Conservation (phyloP, 2,329 filamentous ascomycete genomes). For the Fusarium tuaranense region DNA sequence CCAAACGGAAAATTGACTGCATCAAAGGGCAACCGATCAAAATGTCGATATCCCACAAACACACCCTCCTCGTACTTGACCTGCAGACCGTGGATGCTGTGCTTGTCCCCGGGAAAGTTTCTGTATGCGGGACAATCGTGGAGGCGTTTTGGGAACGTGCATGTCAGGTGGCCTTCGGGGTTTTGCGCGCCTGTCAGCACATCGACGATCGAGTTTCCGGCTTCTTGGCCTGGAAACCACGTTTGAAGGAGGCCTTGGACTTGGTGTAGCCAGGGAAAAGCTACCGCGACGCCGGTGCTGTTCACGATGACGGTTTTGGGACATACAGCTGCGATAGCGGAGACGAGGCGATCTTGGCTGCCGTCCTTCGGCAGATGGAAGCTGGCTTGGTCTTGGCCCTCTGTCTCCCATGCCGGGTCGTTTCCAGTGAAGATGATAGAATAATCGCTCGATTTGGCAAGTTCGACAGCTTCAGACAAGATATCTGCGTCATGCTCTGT, state of each 20-base stretch:
- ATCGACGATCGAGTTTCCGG: constrained; percentile 75
- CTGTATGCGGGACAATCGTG: constrained; percentile 75
- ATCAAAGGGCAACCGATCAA: constrained; percentile 68
- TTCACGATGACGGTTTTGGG: constrained; percentile 71
- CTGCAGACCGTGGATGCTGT: constrained; percentile 58
- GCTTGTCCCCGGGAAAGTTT: constrained; percentile 65
- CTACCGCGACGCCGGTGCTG: constrained; percentile 72
- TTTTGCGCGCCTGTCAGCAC: constrained; percentile 73
- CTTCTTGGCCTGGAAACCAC: constrained; percentile 78
- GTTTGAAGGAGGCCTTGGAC: constrained; percentile 73
- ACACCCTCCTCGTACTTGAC: constrained; percentile 77
- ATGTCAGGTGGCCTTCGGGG: constrained; percentile 72
- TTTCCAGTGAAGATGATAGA: constrained; percentile 69
- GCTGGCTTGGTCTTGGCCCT: constrained; percentile 78
- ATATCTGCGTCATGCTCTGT: constrained; percentile 51
- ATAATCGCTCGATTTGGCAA: constrained; percentile 69
- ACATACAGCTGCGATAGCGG: constrained; percentile 67
- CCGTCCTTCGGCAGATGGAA: constrained; percentile 73
- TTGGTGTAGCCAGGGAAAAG: constrained; percentile 66
- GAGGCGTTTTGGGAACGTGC: constrained; percentile 69
- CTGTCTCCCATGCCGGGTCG: constrained; percentile 59
- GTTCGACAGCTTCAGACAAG: constrained; percentile 63
- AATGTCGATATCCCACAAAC: constrained; percentile 76
- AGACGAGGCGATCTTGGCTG: constrained; percentile 70
- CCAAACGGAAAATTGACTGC: constrained; percentile 74